phyloP scores from a whole-genome alignment of 306 rosid species.

The Sicyos edulis region DNA sequence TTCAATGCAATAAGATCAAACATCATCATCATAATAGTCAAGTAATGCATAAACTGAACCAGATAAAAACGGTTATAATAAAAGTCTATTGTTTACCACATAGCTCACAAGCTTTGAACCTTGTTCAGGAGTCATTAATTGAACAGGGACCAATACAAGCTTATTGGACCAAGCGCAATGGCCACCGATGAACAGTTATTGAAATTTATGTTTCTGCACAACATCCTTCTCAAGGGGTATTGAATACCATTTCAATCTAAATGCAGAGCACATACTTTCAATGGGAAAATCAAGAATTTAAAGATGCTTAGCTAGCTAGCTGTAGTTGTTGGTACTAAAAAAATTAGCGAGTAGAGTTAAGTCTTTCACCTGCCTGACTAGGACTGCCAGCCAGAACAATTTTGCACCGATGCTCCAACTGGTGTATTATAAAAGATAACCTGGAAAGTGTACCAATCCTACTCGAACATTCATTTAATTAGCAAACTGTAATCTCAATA shows the following conservation, averaged over 20 bases:
- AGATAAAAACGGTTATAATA: no score
- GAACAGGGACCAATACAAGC: not conserved
- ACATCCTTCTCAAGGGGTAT: not conserved
- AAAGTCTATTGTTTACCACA: no score
- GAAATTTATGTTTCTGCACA: not conserved
- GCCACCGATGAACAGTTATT: not conserved
- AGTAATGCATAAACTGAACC: no score
- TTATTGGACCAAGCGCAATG: not conserved
- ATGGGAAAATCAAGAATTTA: not conserved
- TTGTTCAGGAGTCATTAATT: no score
- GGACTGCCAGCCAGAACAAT: not conserved
- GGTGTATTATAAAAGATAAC: no score
- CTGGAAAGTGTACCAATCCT: no score
- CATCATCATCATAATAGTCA: no score
- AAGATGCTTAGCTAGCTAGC: not conserved
- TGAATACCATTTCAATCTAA: not conserved
- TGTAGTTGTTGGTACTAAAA: not conserved
- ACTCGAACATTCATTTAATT: no score
- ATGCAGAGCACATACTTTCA: not conserved
- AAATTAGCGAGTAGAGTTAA: not conserved
- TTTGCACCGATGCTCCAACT: no score
- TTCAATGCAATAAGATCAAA: no score
- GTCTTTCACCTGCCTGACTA: not conserved
- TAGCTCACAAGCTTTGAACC: no score
- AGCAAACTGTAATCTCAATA: no score